Conservation (phyloP, 1,284 basidiomycete species). For the Leccinum fuscescens region DNA sequence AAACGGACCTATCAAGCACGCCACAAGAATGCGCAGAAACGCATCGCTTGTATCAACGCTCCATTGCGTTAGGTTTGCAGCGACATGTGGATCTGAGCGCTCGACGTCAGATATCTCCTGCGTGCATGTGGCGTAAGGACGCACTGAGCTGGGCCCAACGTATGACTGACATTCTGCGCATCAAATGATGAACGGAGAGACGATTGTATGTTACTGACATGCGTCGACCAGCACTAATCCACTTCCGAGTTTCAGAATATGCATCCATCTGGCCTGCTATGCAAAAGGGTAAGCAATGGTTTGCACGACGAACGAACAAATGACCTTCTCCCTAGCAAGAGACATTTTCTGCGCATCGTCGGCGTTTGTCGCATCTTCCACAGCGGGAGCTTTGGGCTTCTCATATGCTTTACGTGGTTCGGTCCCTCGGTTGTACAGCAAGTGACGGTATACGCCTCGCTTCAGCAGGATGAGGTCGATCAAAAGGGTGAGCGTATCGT, state of each 20-base stretch:
- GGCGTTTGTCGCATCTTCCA: not conserved
- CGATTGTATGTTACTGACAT: conserved; percentile 48
- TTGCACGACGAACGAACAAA: not conserved
- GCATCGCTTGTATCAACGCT: conserved; percentile 45
- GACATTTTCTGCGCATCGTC: conserved; percentile 2
- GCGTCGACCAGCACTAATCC: conserved; percentile 64
- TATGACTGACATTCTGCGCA: conserved; percentile 50
- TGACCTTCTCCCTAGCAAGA: conserved; percentile 26
- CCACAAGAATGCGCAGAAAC: conserved; percentile 58
- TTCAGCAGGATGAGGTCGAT: conserved; percentile 88
- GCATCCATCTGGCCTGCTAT: conserved; percentile 60
- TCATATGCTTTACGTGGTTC: conserved; percentile 48
- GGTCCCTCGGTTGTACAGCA: conserved; percentile 84
- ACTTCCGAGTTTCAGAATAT: conserved; percentile 55
- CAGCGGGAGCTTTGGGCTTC: conserved; percentile 3
- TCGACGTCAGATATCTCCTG: conserved; percentile 2
- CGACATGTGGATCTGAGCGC: conserved; percentile 38
- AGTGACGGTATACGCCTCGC: conserved; percentile 81
- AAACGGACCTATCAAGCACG: conserved; percentile 57
- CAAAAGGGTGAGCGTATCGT: conserved; percentile 74
- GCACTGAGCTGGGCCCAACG: conserved; percentile 70
- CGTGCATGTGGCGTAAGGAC: not conserved
- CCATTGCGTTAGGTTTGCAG: conserved; percentile 43
- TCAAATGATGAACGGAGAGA: conserved; percentile 11
- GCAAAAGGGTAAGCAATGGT: conserved; percentile 9